These are phyloP conservation scores for Hordeum pubiflorum DNA, from an alignment of 202 grass and related monocot species.

Conservation along the genomic window DNA sequence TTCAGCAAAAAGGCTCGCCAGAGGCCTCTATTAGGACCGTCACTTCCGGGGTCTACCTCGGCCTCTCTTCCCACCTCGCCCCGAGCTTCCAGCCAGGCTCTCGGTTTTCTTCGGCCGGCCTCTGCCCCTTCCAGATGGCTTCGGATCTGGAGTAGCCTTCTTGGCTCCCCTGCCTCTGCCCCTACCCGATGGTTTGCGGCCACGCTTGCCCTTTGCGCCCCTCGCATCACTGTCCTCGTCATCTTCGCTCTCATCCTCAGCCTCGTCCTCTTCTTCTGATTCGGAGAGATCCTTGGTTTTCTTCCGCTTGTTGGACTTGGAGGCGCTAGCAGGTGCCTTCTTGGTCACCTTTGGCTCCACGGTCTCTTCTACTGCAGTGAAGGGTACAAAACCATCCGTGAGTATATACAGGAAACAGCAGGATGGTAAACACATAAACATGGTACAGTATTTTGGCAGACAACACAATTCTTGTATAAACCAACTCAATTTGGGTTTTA, in stretches of 20 bases:
- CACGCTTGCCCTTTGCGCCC: slow-evolving; percentile 25
- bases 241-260: slow-evolving; percentile 21
- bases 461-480: not conserved
- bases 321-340: slow-evolving; percentile 33
- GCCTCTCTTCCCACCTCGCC: slow-evolving; percentile 43
- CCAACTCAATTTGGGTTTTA: not conserved
- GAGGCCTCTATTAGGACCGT: not conserved
- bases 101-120: slow-evolving; percentile 45
- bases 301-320: slow-evolving; percentile 58
- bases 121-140: slow-evolving; percentile 39
- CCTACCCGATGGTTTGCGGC: slow-evolving; percentile 35
- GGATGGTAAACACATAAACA: not conserved
- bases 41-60: slow-evolving; percentile 33
- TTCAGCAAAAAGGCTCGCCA: not conserved
- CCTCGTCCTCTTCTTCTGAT: slow-evolving; percentile 41
- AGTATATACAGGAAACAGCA: not conserved
- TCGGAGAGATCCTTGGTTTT: slow-evolving; percentile 43
- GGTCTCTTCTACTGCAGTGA: slow-evolving; percentile 15
- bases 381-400: slow-evolving; percentile 21
- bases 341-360: slow-evolving; percentile 28
- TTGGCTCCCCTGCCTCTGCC: slow-evolving; percentile 51
- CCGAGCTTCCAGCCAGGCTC: slow-evolving; percentile 21
- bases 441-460: not conserved
- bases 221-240: slow-evolving; percentile 30
- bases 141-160: slow-evolving; percentile 22